phyloP scores from a whole-genome alignment of 2,329 filamentous ascomycete species.

The Chaetomium globosum region DNA sequence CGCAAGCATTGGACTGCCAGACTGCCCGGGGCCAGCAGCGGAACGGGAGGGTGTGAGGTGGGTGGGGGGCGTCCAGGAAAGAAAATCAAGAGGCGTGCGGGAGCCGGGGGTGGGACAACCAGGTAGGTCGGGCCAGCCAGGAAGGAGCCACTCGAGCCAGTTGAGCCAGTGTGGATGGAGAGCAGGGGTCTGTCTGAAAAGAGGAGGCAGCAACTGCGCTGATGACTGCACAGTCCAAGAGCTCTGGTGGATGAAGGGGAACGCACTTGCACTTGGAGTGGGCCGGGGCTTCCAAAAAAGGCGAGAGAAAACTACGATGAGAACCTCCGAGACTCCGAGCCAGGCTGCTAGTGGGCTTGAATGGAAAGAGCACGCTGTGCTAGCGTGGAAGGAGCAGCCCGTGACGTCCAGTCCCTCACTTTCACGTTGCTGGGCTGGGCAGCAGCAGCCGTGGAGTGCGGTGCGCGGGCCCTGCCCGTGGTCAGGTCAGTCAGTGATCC shows the following conservation, averaged over 20 bases:
- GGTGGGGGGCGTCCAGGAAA: constrained; percentile 6
- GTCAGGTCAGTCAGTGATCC: no score
- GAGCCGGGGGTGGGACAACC: constrained; percentile 5
- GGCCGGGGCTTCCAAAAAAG: neutral
- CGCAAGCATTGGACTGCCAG: constrained; percentile 2
- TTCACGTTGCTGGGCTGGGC: no score
- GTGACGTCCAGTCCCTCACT: constrained; percentile 1
- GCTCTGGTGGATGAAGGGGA: neutral
- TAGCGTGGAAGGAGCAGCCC: constrained; percentile 10
- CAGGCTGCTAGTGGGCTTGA: constrained; percentile 1
- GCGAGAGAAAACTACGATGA: neutral
- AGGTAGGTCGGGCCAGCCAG: neutral
- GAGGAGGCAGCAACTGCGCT: constrained; percentile 2
- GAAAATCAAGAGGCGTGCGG: constrained; percentile 9
- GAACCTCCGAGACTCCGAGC: neutral
- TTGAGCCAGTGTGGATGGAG: neutral
- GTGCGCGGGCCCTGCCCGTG: no score
- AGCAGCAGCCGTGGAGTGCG: no score
- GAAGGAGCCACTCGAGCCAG: no score
- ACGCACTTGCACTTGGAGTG: neutral
- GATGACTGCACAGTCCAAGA: constrained; percentile 2
- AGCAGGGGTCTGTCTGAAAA: constrained; percentile 7
- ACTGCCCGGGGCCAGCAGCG: constrained; percentile 2
- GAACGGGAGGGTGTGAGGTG: constrained; percentile 7
- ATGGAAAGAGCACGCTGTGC: constrained; percentile 3